Base-by-base conservation (phyloP, 2,329 filamentous ascomycete genomes). In the Penicillium sp. region DNA sequence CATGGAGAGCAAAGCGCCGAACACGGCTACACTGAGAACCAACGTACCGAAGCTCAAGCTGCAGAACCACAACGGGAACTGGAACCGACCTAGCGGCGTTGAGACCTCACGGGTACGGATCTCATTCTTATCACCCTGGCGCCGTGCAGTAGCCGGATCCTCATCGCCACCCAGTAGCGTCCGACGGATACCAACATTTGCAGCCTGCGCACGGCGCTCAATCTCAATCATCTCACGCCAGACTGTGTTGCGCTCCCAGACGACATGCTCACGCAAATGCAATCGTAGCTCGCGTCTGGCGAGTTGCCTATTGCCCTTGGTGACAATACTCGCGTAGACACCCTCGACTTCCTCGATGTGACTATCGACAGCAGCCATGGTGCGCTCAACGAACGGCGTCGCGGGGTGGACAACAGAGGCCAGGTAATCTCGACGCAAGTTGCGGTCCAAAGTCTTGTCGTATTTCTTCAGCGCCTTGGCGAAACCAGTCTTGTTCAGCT, bases 161-260 rank as follows among this genome's bases (percentile, higher is more conserved):
- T 84, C 83, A 32, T 88, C 88, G 24, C 84, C 83, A 4, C 92
- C 92, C 2, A 97, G 83, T 50, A 97, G 80, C 0, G 90, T 90
- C 60, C 89, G 86, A 21, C 84, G 77, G 47, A 89, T 79, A 40
- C 94, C 94, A 60, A 99, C 82, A 63, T 93, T 94, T 8, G 93
- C 93, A 8, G 94, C 95, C 75, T 97, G 93, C 1, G 91, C 91
- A 69, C 96, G 92, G 21, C 94, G 84, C 77, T 99, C 95, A 63
- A 99, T 93, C 49, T 93, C 94, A 70, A 99, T 99, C 85, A 99
- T 94, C 66, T 99, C 94, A 75, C 95, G 83, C 94, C 94, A 99
- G 16, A 99, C 94, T 0, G 94, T 99, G 70, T 99, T 99, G 53
- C 94, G 85, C 73, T 99, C 95, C 95, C 94, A 99, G 0, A 97